Evolutionary conservation across 1,284 basidiomycete species (phyloP), one percentile per base, ranked within the genome.

Genomic region (Leccinum griseonigrum): DNA sequence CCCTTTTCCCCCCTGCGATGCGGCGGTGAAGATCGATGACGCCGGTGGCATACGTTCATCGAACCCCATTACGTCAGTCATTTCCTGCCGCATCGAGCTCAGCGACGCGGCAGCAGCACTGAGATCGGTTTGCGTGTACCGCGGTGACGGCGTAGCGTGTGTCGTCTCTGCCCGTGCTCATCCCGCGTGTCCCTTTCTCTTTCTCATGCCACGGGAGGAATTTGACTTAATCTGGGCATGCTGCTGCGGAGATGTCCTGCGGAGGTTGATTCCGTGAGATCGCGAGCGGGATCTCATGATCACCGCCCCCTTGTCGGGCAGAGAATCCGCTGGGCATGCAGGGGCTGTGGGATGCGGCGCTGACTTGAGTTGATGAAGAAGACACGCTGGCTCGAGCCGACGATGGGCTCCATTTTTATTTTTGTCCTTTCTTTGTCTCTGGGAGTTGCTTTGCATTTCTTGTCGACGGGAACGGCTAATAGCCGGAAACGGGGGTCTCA

Each of bases 1-100:
- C 54, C 52, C 52, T 54, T 28, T n/a, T 48, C 13, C 14, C 51
- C 31, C 18, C 34, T 34, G 46, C 57, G 64, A 48, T 40, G 38
- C 68, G 69, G 70, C 64, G 65, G 68, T 64, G 60, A 59, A 62
- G 53, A 62, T 70, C 69, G 68, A 69, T 71, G 69, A 71, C 69
- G 66, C 63, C 66, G 68, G 68, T 69, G 67, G 67, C 67, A 48
- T 46, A 69, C 22, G 57, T 62, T 65, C 59, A 62, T 61, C 60
- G 60, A 59, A 59, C 34, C 26, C 29, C 59, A 58, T 69, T 69
- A 69, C 68, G 68, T 70, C 68, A 70, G 56, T 61, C 57, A 59
- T 66, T 16, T 48, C 8, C 48, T 3, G 11, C 57, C 31, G 26
- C 6, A 34, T 61, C 50, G 36, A 46, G 54, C 32, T n/a, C 56